A percentile compares a stretch with the other conserved stretches of the same genome.
phyloP scores from a whole-genome alignment of 192 early-diverging fungal species.

The Funneliformis geosporum region DNA sequence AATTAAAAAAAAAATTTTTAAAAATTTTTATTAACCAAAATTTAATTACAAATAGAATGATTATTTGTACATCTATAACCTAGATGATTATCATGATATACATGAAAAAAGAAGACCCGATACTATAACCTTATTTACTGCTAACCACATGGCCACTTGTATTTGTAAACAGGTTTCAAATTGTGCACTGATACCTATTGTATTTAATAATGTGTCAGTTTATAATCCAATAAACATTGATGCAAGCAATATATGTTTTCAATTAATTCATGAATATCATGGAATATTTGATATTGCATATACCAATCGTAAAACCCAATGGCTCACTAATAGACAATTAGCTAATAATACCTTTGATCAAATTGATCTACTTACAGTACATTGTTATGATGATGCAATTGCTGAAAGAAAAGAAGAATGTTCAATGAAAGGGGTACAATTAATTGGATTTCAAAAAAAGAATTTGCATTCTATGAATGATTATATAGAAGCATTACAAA shows the following conservation, averaged over 20 bases:
- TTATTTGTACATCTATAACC: background rate
- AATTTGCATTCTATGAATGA: background rate
- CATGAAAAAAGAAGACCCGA: constrained; percentile 3
- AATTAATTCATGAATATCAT: background rate
- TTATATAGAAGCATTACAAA: no score
- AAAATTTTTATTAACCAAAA: no score
- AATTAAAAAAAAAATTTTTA: no score
- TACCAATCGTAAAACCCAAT: background rate
- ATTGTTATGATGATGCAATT: background rate
- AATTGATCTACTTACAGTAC: background rate
- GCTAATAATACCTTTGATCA: background rate
- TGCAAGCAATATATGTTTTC: background rate
- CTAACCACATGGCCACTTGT: background rate
- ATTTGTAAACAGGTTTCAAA: background rate
- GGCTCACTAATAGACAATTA: background rate
- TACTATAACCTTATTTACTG: constrained; percentile 1
- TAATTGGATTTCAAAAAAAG: background rate
- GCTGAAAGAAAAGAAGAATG: background rate
- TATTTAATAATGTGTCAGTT: background rate
- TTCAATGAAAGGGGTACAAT: background rate
- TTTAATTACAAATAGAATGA: background rate
- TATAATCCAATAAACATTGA: background rate
- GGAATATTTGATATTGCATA: background rate
- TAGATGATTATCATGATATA: background rate
- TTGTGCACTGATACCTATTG: background rate